Percentiles rank a stretch among this genome's conserved stretches.
These are phyloP conservation scores for Chloropicon primus DNA, from an alignment of 139 green algal genomes.

Conservation along the genomic window DNA sequence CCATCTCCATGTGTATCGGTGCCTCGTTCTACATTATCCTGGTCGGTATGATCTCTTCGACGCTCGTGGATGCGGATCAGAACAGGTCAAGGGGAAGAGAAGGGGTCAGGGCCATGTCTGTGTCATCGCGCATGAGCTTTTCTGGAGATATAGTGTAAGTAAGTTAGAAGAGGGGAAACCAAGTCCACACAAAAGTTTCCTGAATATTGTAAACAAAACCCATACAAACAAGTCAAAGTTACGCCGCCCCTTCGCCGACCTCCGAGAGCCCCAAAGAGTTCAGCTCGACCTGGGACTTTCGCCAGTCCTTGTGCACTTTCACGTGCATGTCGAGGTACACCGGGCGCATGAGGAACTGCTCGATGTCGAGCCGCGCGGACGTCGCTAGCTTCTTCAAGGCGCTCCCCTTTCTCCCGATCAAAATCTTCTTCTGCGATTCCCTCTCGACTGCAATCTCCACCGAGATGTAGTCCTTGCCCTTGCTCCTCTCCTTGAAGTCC, in stretches of 20 bases:
- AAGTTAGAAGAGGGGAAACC: too few relatives aligned
- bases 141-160: not conserved
- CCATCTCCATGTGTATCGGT: conserved; percentile 9
- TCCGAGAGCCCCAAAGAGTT: not conserved
- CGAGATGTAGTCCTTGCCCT: conserved; percentile 51
- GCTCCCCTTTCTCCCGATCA: conserved; percentile 53
- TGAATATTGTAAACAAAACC: not conserved
- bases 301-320: conserved; percentile 46
- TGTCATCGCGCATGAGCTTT: not conserved
- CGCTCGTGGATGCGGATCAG: not conserved
- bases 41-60: conserved; percentile 24
- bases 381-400: conserved; percentile 46
- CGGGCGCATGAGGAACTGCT: conserved; percentile 53
- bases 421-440: conserved; percentile 57
- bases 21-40: conserved; percentile 32
- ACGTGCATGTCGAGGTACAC: conserved; percentile 70
- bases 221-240: not conserved
- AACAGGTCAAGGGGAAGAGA: not conserved
- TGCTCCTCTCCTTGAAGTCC: conserved; percentile 54
- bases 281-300: conserved; percentile 7
- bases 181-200: not conserved
- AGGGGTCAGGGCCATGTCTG: not conserved
- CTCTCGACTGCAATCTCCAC: conserved; percentile 42
- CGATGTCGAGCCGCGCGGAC: conserved; percentile 49
- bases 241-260: not conserved